These are phyloP conservation scores for Telopea speciosissima DNA, from an alignment of 177 flowering plant genomes.

Conservation along the genomic window DNA sequence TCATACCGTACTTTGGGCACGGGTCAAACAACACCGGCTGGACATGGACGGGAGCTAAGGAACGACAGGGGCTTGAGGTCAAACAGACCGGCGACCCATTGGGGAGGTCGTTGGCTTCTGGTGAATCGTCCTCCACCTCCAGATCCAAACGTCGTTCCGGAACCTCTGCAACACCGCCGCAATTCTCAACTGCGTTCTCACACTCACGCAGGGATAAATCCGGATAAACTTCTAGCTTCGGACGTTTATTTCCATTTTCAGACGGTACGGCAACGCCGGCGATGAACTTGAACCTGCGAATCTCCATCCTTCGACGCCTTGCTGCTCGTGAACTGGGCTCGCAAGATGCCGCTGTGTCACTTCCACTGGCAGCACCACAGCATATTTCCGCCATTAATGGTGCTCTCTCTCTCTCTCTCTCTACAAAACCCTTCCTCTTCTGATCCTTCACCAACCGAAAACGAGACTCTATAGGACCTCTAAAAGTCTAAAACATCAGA, in stretches of 20 bases:
- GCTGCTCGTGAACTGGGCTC: slow-evolving; percentile 38
- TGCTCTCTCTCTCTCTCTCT: neutral
- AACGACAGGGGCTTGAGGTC: neutral
- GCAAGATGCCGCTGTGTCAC: slow-evolving; percentile 22
- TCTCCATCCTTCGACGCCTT: slow-evolving; percentile 54
- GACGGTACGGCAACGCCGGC: slow-evolving; percentile 9
- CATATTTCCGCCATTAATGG: slow-evolving; percentile 52
- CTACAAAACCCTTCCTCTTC: no score
- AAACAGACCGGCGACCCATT: neutral
- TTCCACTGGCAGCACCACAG: slow-evolving; percentile 36
- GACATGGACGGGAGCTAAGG: neutral
- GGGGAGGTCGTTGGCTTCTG: neutral
- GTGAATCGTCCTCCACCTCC: neutral
- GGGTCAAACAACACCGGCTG: neutral
- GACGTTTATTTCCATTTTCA: slow-evolving; percentile 15
- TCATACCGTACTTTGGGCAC: slow-evolving; percentile 53
- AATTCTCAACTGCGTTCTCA: slow-evolving; percentile 22
- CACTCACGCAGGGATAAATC: slow-evolving; percentile 15
- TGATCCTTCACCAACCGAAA: neutral
- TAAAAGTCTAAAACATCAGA: neutral
- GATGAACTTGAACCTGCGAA: slow-evolving; percentile 36
- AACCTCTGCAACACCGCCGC: neutral
- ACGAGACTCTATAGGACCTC: no score
- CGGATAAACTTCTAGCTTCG: slow-evolving; percentile 9
- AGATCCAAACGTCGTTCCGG: neutral